Base-by-base conservation (phyloP, 495 filamentous ascomycete genomes). In the Clohesyomyces aquaticus region DNA sequence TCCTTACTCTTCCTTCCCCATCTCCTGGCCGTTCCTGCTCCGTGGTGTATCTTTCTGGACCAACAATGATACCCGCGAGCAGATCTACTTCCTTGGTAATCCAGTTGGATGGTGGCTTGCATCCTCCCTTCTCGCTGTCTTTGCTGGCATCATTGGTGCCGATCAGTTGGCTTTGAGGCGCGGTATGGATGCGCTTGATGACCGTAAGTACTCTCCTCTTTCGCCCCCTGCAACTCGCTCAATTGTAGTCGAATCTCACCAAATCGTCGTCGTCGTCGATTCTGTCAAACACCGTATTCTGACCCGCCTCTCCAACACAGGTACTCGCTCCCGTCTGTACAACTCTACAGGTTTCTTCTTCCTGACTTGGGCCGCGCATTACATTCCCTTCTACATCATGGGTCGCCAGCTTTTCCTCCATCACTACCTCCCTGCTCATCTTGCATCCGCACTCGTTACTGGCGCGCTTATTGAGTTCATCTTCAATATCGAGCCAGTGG, bases 21-120 rank as follows among this genome's bases (percentile, higher is more conserved):
- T 93, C 78, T 89, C 94, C 70, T 98, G 94, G 94, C 94, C 94
- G 0, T 97, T 98, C 85, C 81, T 98, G 64, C 80, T 98, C 38
- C 87, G 95, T 12, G 94, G 94, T 71, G 95, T 98, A 62, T 96
- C 91, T 74, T 98, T 98, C 87, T 98, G 94, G 94, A 98, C 94
- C 10, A 89, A 98, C 74, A 94, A 93, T 74, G 91, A 96, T 47
- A 97, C 93, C 10, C 85, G 90, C 27, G 88, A 94, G 77, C 94
- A 98, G 77, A 98, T 98, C 70, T 98, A 98, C 78, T 98, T 98
- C 83, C 77, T 98, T 29, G 94, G 94, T 43, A 98, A 98, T 78
- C 94, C 95, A 4, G 77, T 98, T 56, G 94, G 95, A 43, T 98
- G 94, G 94, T 98, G 94, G 94, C 82, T 98, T 65, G 87, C 91